Conservation (phyloP, 306 rosid genomes). For the Rosa chinensis region DNA sequence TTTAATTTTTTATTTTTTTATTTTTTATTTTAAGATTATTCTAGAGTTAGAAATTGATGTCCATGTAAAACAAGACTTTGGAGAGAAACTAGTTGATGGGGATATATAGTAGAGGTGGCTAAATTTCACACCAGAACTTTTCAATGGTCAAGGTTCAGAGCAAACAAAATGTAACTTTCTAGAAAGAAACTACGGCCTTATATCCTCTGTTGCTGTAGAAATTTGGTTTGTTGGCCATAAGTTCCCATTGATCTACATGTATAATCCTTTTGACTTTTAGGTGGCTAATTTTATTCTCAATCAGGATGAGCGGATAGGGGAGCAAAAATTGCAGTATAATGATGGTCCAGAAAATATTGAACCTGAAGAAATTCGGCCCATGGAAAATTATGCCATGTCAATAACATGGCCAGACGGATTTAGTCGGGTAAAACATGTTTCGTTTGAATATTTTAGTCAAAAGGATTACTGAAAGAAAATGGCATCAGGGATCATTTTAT, state of each 20-base stretch:
- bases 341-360: constrained; percentile 88
- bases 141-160: too few species aligned
- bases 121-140: too few species aligned
- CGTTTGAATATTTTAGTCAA: background rate
- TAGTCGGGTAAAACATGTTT: constrained; percentile 64
- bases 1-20: too few species aligned
- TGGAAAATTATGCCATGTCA: constrained; percentile 94
- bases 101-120: too few species aligned
- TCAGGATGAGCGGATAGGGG: constrained; percentile 97
- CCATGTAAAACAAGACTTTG: too few species aligned
- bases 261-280: constrained; percentile 24
- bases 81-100: too few species aligned
- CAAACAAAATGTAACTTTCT: too few species aligned
- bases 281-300: constrained; percentile 22
- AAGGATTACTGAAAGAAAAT: background rate
- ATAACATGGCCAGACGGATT: constrained; percentile 96
- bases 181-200: too few species aligned
- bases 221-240: constrained; percentile 8
- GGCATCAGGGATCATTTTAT: background rate
- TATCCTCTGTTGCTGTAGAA: constrained; percentile 1
- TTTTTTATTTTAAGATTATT: too few species aligned
- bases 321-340: constrained; percentile 75
- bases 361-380: constrained; percentile 89
- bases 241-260: background rate
- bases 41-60: too few species aligned